These are phyloP conservation scores for Tetrahymena malaccensis DNA, from an alignment of 73 alveolate genomes.

Conservation along the genomic window DNA sequence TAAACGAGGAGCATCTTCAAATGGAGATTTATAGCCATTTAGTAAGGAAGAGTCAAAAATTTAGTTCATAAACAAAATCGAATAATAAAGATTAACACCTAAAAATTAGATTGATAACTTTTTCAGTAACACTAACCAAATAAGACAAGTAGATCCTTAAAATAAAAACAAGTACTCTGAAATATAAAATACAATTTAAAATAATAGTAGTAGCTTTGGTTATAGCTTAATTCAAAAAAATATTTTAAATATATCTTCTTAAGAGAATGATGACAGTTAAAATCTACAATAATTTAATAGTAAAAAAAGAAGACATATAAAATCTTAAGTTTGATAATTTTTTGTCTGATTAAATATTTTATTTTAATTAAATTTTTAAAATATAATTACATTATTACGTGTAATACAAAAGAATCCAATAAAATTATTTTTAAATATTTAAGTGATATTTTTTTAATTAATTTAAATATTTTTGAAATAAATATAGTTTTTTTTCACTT, in stretches of 20 bases:
- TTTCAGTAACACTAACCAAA: not conserved
- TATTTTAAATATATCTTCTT: not conserved
- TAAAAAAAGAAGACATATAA: not conserved
- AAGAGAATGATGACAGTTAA: not conserved
- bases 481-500: no score
- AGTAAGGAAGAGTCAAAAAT: not conserved
- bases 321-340: not conserved
- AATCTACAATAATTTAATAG: no score
- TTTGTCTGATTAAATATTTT: no score
- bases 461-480: no score
- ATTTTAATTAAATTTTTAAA: no score
- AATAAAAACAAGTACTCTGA: not conserved
- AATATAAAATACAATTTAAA: no score
- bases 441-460: no score
- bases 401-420: no score
- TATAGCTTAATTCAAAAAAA: not conserved
- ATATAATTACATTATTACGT: no score
- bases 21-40: not conserved
- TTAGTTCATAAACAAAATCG: not conserved
- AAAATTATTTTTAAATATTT: no score
- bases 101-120: not conserved
- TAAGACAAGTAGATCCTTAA: not conserved
- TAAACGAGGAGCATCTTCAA: not conserved
- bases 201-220: not conserved
- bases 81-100: not conserved